Base-by-base conservation (phyloP, 179 eudicot genomes). In the Silene coronaria region DNA sequence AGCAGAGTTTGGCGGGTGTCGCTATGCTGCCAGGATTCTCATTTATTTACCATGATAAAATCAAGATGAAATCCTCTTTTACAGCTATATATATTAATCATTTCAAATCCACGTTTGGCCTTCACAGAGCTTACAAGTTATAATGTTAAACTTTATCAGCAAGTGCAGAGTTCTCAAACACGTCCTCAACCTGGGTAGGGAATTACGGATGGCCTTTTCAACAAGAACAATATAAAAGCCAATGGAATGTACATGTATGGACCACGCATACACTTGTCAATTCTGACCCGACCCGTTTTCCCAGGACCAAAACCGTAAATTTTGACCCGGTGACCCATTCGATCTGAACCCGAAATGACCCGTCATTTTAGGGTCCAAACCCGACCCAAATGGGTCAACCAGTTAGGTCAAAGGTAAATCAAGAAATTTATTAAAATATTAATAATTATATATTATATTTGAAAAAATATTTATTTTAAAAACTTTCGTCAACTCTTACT, bases 1-100 rank as follows among this genome's bases (percentile, higher is more conserved):
- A 67, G 53, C 71, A 67, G 55, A 38, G 73, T 12, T 34, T 21
- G 17, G n/a, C 59, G 26, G 59, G 48, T 24, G 73, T 45, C 24
- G 32, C 73, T 46, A 42, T 21, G 46, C 21, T 3, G 16, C 21
- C 73, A 27, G 34, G 57, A 51, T 3, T 46, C 30, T 23, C 72
- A 70, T 24, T 16, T 3, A 17, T 5, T 16, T n/a, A 8, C 36
- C 61, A 26, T 71, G 61, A 21, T 27, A 71, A 27, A 46, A 51
- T 46, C 32, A 17, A n/a, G 30, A 36, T 0, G 12, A 38, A 11
- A 21, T 21, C 23, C 22, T 46, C 71, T 19, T 12, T 7, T 67
- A 34, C 10, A 8, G 51, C 23, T 34, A 27, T 19, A 65, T 10
- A 2, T 21, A 36, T 34, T 34, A n/a, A 10, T 67, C 51, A 17